A percentile compares a stretch with the other conserved stretches of the same genome.
phyloP scores from a whole-genome alignment of 2,329 filamentous ascomycete species.

The Cladophialophora yegresii region DNA sequence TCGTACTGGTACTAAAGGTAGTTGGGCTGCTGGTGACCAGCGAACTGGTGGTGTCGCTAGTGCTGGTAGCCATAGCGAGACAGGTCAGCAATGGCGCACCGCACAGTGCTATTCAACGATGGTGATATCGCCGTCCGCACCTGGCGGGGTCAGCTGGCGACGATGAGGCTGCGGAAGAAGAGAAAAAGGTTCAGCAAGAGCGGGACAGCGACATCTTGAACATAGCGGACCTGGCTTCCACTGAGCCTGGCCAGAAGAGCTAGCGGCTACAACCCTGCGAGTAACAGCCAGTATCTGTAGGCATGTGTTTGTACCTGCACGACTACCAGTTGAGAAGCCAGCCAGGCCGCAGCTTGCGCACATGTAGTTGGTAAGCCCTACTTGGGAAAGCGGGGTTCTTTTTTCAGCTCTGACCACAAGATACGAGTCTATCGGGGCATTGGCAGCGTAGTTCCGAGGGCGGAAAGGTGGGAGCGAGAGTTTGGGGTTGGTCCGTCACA shows the following conservation, averaged over 20 bases:
- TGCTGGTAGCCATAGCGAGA: slow-evolving; percentile 21
- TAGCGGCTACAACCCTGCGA: not conserved
- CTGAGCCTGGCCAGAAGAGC: not conserved
- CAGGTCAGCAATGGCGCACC: slow-evolving; percentile 19
- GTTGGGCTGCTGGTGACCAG: slow-evolving; percentile 9
- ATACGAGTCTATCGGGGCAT: slow-evolving; percentile 21
- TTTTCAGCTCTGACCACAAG: slow-evolving; percentile 24
- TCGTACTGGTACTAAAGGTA: slow-evolving; percentile 8
- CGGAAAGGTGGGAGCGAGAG: not conserved
- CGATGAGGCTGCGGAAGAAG: slow-evolving; percentile 24
- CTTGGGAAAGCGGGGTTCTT: slow-evolving; percentile 20
- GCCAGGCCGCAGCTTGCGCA: not conserved
- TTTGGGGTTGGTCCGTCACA: slow-evolving; percentile 4
- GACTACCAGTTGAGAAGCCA: slow-evolving; percentile 5
- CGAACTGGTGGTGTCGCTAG: slow-evolving; percentile 3
- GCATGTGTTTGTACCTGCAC: slow-evolving; percentile 20
- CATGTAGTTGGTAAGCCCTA: slow-evolving; percentile 24
- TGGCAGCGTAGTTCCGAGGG: slow-evolving; percentile 7
- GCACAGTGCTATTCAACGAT: slow-evolving; percentile 6
- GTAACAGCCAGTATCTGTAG: slow-evolving; percentile 1
- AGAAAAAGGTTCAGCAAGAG: slow-evolving; percentile 19
- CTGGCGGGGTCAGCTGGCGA: slow-evolving; percentile 10
- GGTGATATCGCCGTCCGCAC: not conserved
- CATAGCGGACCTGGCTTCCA: not conserved
- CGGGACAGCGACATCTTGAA: slow-evolving; percentile 28